Base-by-base conservation (phyloP, 2,329 filamentous ascomycete species). In the Zymoseptoria ardabiliae region DNA sequence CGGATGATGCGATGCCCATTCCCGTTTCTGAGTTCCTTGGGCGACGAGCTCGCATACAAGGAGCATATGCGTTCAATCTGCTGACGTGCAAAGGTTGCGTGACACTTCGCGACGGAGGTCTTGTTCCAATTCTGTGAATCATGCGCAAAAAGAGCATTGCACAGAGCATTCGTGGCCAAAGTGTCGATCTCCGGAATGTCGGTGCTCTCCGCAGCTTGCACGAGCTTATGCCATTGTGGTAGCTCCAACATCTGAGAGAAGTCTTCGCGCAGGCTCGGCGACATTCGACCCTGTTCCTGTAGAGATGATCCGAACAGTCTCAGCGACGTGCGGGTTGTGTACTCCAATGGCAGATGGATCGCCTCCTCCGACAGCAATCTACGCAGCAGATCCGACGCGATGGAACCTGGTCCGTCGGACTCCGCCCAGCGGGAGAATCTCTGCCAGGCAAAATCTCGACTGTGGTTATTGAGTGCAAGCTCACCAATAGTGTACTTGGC, bases 191-290 rank as follows among this genome's bases (percentile, higher is more conserved):
- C 49, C 19, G 52, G 41, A n/a, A 48, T 25, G 19, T 17, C 41
- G 22, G 55, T 56, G 41, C 60, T 63, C 45, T 64, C 63, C 30
- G 65, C 65, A 13, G 61, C 54, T 28, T 64, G 56, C 20, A 65
- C 56, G 9, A 69, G 57, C 48, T 66, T 65, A 28, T 58, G 55
- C 66, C 66, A 69, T 19, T 54, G 54, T 17, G 56, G 50, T 17
- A 56, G 51, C 10, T 64, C 59, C 50, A 69, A 56, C 17, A 65
- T 56, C n/a, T 22, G 28, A 10, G 56, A 58, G 30, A 62, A 60
- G 11, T 59, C 53, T 4, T 45, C 7, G 13, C 13, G 13, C 17
- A 45, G 35, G n/a, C 13, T n/a, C 7, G 35, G 35, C 35, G 35
- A 45, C 13, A n/a, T 45, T 45, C 35, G 35, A n/a, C 48, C 52